These are phyloP conservation scores for Linnemannia schmuckeri DNA, from an alignment of 192 early-diverging fungal genomes.

Conservation along the genomic window DNA sequence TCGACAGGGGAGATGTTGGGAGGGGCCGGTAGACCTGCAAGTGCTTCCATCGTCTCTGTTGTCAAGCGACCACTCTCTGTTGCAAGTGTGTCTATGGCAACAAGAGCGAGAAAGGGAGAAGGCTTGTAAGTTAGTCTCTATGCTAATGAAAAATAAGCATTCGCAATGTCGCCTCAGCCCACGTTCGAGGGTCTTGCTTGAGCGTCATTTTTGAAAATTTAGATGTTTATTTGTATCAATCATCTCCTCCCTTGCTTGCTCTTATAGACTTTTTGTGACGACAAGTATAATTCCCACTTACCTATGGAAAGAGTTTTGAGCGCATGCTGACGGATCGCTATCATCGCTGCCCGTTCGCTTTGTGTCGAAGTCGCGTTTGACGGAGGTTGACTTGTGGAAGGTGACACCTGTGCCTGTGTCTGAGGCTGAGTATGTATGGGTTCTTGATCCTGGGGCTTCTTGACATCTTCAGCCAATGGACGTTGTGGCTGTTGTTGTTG, in stretches of 20 bases:
- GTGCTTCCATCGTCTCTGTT: conserved; percentile 28
- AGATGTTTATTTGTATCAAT: conserved; percentile 5
- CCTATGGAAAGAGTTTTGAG: conserved; percentile 15
- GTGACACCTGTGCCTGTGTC: not conserved
- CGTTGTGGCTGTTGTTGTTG: not conserved
- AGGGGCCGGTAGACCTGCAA: conserved; percentile 3
- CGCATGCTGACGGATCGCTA: conserved; percentile 36
- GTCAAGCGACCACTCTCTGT: not conserved
- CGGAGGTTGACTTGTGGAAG: not conserved
- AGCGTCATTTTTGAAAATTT: not conserved
- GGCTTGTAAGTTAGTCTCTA: not conserved
- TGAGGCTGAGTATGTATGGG: not conserved
- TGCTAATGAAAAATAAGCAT: not conserved
- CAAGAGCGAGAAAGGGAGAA: not conserved
- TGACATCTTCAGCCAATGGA: not conserved
- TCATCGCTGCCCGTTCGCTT: not conserved
- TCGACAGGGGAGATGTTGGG: conserved; percentile 6
- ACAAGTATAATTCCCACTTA: not conserved
- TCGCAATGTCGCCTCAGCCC: not conserved
- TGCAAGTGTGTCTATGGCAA: not conserved
- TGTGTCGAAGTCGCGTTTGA: not conserved
- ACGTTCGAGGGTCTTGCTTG: not conserved
- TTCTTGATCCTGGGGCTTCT: not conserved
- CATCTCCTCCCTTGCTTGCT: not conserved
- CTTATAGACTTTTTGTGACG: not conserved